Conservation (phyloP, 106 monocot genomes). For the Dendrobium huoshanense region DNA sequence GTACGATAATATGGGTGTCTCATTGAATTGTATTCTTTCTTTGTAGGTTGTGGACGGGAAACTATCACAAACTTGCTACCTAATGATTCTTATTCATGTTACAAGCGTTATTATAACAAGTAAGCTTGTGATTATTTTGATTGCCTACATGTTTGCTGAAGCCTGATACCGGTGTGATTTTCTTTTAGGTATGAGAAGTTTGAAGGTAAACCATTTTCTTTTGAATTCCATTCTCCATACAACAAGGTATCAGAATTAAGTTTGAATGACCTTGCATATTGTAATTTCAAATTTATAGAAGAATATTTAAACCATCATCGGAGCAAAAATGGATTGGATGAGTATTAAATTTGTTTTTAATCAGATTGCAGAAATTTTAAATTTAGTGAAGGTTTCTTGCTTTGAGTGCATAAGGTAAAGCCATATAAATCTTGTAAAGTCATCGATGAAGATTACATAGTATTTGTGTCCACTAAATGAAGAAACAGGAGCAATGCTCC, state of each 20-base stretch:
- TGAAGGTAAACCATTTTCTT: constrained; percentile 74
- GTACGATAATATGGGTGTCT: neutral
- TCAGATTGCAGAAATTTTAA: too few species aligned
- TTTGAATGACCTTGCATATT: neutral
- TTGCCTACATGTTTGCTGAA: neutral
- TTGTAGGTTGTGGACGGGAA: constrained; percentile 93
- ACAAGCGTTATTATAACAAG: constrained; percentile 73
- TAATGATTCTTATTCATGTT: constrained; percentile 88
- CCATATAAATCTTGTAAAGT: too few species aligned
- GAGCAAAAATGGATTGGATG: too few species aligned
- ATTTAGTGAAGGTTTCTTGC: too few species aligned
- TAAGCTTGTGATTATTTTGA: constrained; percentile 28
- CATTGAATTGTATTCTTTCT: neutral
- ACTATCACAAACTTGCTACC: constrained; percentile 91
- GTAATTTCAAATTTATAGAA: neutral
- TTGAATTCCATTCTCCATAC: constrained; percentile 97
- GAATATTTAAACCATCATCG: neutral
- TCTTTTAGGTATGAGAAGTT: constrained; percentile 62
- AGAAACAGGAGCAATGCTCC: too few species aligned
- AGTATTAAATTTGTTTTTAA: too few species aligned
- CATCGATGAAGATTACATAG: too few species aligned
- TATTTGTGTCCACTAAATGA: too few species aligned
- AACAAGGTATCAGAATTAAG: constrained; percentile 58
- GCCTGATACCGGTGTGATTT: neutral
- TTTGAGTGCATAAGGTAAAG: too few species aligned